Percentiles rank a stretch among this genome's conserved stretches.
Evolutionary conservation across 2,329 filamentous ascomycete species (phyloP).

Genomic region (Colletotrichum viniferum): DNA sequence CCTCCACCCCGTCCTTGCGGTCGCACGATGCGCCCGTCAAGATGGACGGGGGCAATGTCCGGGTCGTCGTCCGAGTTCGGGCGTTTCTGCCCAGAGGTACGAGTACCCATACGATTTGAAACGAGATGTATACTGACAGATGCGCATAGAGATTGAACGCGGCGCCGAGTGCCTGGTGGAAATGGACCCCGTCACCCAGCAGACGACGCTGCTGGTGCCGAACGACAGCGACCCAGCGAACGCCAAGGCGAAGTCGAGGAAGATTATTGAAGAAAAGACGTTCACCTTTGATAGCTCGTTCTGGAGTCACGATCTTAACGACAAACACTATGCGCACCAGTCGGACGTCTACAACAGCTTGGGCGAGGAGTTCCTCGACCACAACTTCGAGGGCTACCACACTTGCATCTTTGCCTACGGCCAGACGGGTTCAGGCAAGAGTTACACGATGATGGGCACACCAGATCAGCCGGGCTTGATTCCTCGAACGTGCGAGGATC

Average conservation of each 20-base stretch:
- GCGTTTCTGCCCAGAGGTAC: constrained; percentile 80
- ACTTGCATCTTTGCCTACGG: constrained; percentile 99
- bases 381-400: constrained; percentile 99
- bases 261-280: constrained; percentile 81
- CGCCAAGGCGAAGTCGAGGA: constrained; percentile 68
- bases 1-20: constrained; percentile 79
- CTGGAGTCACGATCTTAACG: constrained; percentile 85
- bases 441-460: constrained; percentile 97
- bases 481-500: constrained; percentile 91
- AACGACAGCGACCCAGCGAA: constrained; percentile 57
- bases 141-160: constrained; percentile 73
- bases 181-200: constrained; percentile 89
- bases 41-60: constrained; percentile 74
- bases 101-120: not conserved
- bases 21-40: constrained; percentile 71
- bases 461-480: constrained; percentile 88
- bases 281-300: constrained; percentile 99
- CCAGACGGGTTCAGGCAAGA: constrained; percentile 96
- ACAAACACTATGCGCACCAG: constrained; percentile 88
- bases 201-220: constrained; percentile 80
- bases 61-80: constrained; percentile 81
- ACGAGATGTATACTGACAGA: not conserved
- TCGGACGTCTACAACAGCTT: constrained; percentile 93
- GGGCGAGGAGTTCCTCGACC: constrained; percentile 95
- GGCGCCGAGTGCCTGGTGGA: constrained; percentile 83